These are phyloP conservation scores for Hibiscus mutabilis DNA, from an alignment of 345 rosid genomes.

Conservation along the genomic window DNA sequence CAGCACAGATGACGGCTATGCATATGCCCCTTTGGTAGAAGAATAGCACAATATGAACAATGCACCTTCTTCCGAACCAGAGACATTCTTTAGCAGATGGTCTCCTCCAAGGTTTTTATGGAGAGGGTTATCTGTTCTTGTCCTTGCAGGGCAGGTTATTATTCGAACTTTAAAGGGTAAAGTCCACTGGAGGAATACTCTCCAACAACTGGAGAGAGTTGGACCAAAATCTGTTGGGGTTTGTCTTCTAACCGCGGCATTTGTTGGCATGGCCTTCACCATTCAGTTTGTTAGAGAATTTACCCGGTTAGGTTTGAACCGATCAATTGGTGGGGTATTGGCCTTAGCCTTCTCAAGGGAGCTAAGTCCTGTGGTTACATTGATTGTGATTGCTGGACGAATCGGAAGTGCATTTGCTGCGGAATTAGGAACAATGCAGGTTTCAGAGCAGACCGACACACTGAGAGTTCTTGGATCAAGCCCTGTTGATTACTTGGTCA, in stretches of 20 bases:
- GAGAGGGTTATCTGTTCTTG: slow-evolving; percentile 61
- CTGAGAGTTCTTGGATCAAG: slow-evolving; percentile 60
- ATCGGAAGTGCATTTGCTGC: background rate
- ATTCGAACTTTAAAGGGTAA: slow-evolving; percentile 7
- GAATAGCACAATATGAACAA: slow-evolving; percentile 19
- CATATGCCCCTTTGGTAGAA: slow-evolving; percentile 24
- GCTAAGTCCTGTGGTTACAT: slow-evolving; percentile 71
- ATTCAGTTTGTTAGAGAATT: slow-evolving; percentile 81
- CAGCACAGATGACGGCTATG: slow-evolving; percentile 39
- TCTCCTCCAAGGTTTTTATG: slow-evolving; percentile 55
- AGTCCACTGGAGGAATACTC: background rate
- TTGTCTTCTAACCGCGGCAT: slow-evolving; percentile 67
- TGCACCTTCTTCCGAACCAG: background rate
- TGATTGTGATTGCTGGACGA: slow-evolving; percentile 69
- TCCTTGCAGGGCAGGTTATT: slow-evolving; percentile 64
- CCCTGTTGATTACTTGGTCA: slow-evolving; percentile 67
- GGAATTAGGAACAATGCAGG: slow-evolving; percentile 43
- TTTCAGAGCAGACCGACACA: slow-evolving; percentile 73
- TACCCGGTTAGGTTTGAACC: slow-evolving; percentile 59
- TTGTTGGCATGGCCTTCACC: slow-evolving; percentile 82
- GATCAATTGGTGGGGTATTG: slow-evolving; percentile 71
- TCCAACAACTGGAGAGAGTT: slow-evolving; percentile 42
- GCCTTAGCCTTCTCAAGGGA: slow-evolving; percentile 79
- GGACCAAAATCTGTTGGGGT: slow-evolving; percentile 75
- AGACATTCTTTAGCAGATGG: slow-evolving; percentile 42